Percentiles rank a stretch among this genome's conserved stretches.
phyloP scores from a whole-genome alignment of 2,329 filamentous ascomycete genomes.

The Immersiporthe knoxdaviesiana region DNA sequence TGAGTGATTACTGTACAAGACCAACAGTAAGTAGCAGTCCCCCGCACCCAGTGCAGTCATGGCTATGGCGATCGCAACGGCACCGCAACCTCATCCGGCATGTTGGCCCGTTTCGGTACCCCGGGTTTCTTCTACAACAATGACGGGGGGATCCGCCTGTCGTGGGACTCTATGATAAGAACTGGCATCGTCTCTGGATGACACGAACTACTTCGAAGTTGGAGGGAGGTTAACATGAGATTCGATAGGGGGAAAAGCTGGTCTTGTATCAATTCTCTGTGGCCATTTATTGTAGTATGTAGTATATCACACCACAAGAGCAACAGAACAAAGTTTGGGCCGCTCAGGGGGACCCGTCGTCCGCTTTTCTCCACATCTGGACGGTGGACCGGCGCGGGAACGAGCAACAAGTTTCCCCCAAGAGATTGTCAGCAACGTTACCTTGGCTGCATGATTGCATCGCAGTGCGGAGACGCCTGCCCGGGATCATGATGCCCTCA shows the following conservation, averaged over 20 bases:
- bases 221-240: neutral
- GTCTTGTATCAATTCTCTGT: neutral
- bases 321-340: neutral
- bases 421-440: conserved; percentile 29
- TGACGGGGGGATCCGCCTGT: neutral
- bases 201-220: neutral
- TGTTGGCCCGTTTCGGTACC: neutral
- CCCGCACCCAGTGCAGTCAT: neutral
- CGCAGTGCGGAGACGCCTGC: conserved; percentile 18
- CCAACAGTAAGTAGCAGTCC: neutral
- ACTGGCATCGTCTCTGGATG: neutral
- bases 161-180: neutral
- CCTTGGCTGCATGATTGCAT: conserved; percentile 11
- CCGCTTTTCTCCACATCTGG: neutral
- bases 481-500: conserved; percentile 10
- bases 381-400: neutral
- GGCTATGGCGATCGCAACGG: neutral
- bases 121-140: neutral
- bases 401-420: neutral
- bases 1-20: neutral
- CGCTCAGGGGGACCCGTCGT: neutral
- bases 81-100: conserved; percentile 8
- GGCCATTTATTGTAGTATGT: neutral
- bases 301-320: too few relatives aligned
- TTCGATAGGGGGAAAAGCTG: neutral